Base-by-base conservation (phyloP, 148 eudicot species). In the Camellia granthamiana region DNA sequence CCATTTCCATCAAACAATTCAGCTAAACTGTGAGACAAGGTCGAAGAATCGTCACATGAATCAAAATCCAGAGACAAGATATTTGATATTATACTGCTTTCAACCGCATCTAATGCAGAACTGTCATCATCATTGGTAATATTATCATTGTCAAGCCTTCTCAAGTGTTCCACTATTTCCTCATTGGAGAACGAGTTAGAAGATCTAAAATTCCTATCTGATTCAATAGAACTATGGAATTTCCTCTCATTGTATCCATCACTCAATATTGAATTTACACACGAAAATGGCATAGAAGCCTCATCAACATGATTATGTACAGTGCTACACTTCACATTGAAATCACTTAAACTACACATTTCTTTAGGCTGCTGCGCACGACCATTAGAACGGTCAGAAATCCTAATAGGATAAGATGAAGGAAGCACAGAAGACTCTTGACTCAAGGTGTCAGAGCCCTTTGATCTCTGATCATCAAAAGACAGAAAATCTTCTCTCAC, bases 1-100 rank as follows among this genome's bases (percentile, higher is more conserved):
- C 80, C 84, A 76, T 75, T 69, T 62, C 80, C 83, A 23, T 80
- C 85, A 76, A 74, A 68, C 38, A 85, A 63, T 55, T 76, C 83
- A 72, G 81, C 69, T 73, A 84, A 77, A 76, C 63, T 82, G 66
- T 70, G 83, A 78, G 86, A 82, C 68, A 75, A 78, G 75, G 67
- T 71, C 54, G 75, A 81, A 16, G 90, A 84, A 81, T 89, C 84
- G 73, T 87, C 90, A 79, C 81, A 81, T 13, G 85, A 81, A 81
- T 89, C 90, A 69, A 89, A 86, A 75, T 85, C 90, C 74, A 84
- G 72, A 2, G 92, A 89, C 88, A 87, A 78, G 19, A 89, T 87
- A 82, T 88, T 87, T 74, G 92, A 87, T 64, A 89, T 86, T 75
- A 87, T 85, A 84, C 89, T 89, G 77, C 82, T 87, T 79, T 87